Conservation (phyloP, 2,329 filamentous ascomycete species). For the Cordyceps tenuipes region DNA sequence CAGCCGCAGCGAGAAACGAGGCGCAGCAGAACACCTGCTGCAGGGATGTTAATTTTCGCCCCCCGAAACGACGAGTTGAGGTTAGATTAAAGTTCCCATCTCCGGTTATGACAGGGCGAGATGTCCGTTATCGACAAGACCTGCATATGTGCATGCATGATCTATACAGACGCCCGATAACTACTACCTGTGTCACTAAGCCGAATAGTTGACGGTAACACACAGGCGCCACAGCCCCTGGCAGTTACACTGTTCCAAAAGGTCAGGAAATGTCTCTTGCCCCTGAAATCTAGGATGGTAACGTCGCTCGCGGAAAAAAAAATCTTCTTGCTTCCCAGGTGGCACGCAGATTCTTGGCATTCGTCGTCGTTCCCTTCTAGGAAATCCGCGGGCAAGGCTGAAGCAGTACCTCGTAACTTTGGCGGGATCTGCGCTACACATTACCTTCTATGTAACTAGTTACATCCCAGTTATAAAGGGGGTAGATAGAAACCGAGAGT, state of each 20-base stretch:
- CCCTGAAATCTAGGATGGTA: not conserved
- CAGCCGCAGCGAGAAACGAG: conserved; percentile 6
- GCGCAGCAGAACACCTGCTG: not conserved
- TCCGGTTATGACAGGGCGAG: not conserved
- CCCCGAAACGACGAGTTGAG: not conserved
- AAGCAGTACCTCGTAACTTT: not conserved
- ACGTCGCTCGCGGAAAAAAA: not conserved
- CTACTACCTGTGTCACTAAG: no score
- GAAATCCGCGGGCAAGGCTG: not conserved
- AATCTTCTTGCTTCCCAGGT: not conserved
- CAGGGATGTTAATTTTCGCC: not conserved
- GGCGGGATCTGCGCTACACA: not conserved
- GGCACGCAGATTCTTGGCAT: not conserved
- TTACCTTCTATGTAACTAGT: not conserved
- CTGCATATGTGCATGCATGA: not conserved
- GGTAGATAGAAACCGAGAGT: no score
- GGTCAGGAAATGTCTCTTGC: not conserved
- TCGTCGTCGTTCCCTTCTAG: not conserved
- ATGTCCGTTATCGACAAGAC: not conserved
- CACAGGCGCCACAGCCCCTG: no score
- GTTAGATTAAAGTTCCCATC: conserved; percentile 1
- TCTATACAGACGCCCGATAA: not conserved
- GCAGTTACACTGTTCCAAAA: not conserved
- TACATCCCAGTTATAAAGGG: not conserved
- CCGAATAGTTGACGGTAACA: no score